Evolutionary conservation across 2,329 filamentous ascomycete species (phyloP), one percentile per base, ranked within the genome.

Genomic region (Tricladium varicosporioides): DNA sequence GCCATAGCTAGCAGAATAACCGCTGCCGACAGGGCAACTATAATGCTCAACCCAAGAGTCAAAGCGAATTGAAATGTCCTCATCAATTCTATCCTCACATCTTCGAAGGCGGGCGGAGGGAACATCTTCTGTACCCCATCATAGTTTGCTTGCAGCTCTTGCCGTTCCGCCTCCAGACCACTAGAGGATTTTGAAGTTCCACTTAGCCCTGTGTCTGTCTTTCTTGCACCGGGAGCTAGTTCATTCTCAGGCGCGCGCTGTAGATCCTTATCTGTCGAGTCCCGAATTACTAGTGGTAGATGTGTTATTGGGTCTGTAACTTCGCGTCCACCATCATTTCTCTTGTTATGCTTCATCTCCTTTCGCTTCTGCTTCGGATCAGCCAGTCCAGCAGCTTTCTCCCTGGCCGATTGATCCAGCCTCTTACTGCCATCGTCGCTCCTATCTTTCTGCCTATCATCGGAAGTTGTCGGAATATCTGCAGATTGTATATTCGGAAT

Each of bases 261-360:
- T 32, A 84, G 65, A 56, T 82, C 79, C 32, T 78, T 75, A 19
- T 70, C 69, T 0, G 80, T 83, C 51, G 78, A 80, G 60, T 84
- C 81, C 64, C 81, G 79, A 36, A 84, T 82, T 19, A 71, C 71
- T 27, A 84, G 75, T 5, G 80, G 80, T 14, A 84, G 70, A 73
- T 84, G 81, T 4, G 81, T 84, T 48, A 84, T 74, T 0, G 80
- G 81, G 65, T 84, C 81, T n/a, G 80, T 84, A 22, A 84, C 80
- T 62, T 81, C 74, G 53, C 80, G 75, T 9, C 60, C 63, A 15
- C 62, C 61, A 48, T 62, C 57, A 49, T 62, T 54, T 19, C 60
- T 48, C 43, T 60, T 59, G 19, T 61, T 65, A 45, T 65, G 54
- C 51, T 65, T 64, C 64, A 65, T 67, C 9, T 51, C 57, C 56